A percentile compares a stretch with the other conserved stretches of the same genome.
phyloP scores from a whole-genome alignment of 495 filamentous ascomycete genomes.

The Tuber aestivum region DNA sequence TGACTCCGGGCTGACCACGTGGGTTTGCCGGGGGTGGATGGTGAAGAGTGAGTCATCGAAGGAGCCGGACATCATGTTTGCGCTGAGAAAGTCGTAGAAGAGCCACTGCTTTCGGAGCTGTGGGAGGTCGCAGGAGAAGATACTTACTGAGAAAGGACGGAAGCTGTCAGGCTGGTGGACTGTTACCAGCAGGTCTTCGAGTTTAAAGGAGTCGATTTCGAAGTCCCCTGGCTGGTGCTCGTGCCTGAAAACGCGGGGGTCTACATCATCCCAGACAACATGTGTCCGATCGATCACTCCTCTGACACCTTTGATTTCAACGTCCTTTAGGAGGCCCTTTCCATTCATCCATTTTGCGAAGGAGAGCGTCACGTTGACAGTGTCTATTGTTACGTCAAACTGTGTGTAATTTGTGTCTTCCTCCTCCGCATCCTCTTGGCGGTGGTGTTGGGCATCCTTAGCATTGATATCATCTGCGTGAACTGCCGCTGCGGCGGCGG shows the following conservation, averaged over 20 bases:
- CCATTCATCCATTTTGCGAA: conserved; percentile 98
- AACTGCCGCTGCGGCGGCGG: conserved; percentile 72
- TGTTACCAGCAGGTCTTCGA: conserved; percentile 88
- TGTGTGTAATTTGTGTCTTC: conserved; percentile 97
- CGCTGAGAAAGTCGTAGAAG: conserved; percentile 94
- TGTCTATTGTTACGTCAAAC: conserved; percentile 90
- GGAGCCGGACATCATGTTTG: conserved; percentile 91
- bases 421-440: conserved; percentile 49
- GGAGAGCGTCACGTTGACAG: conserved; percentile 93
- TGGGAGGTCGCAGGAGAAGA: conserved; percentile 90
- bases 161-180: conserved; percentile 86
- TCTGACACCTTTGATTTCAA: conserved; percentile 90
- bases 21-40: conserved; percentile 87
- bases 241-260: conserved; percentile 80
- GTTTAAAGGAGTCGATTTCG: conserved; percentile 89
- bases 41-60: conserved; percentile 95
- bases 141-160: conserved; percentile 87
- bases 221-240: conserved; percentile 90
- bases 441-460: conserved; percentile 21
- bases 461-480: conserved; percentile 47
- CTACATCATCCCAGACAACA: conserved; percentile 64
- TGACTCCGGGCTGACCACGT: conserved; percentile 52
- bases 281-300: conserved; percentile 89
- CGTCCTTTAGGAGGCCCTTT: conserved; percentile 82
- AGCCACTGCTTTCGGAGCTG: conserved; percentile 91